Percentiles rank a stretch among this genome's conserved stretches.
phyloP scores from a whole-genome alignment of 768 basidiomycete species.

The Auriscalpium microsporum region DNA sequence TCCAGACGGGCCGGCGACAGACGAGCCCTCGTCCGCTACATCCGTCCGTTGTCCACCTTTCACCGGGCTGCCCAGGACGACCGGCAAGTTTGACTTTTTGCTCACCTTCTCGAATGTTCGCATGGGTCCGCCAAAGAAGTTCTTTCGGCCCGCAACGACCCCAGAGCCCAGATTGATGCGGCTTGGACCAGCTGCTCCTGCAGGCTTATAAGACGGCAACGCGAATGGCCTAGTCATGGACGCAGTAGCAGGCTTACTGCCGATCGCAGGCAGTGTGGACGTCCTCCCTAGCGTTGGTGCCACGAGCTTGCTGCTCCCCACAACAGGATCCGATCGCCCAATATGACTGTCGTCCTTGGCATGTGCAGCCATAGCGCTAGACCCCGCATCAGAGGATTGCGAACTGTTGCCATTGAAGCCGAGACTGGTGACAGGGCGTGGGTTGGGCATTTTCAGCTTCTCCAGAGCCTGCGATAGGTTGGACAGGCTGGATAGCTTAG shows the following conservation, averaged over 20 bases:
- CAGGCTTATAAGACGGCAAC: not conserved
- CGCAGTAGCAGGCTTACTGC: not conserved
- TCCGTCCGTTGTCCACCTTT: slow-evolving; percentile 24
- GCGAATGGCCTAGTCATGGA: not conserved
- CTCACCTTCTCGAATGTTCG: slow-evolving; percentile 27
- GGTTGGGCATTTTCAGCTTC: slow-evolving; percentile 59
- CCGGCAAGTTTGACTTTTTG: slow-evolving; percentile 35
- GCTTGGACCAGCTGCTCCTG: not conserved
- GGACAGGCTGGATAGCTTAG: slow-evolving; percentile 31
- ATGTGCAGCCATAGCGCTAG: not conserved
- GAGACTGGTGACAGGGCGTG: slow-evolving; percentile 62
- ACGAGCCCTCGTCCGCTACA: not conserved
- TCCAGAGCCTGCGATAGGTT: slow-evolving; percentile 62
- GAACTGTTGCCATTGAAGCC: slow-evolving; percentile 40
- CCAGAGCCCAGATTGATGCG: slow-evolving; percentile 18
- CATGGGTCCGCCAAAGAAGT: slow-evolving; percentile 17
- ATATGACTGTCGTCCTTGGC: slow-evolving; percentile 5
- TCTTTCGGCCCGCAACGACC: slow-evolving; percentile 16
- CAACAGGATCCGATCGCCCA: slow-evolving; percentile 2
- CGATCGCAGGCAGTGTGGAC: not conserved
- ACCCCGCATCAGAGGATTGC: slow-evolving; percentile 4
- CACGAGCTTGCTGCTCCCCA: not conserved
- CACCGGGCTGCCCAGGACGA: slow-evolving; percentile 38
- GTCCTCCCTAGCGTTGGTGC: slow-evolving; percentile 4
- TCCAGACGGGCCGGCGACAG: not conserved